phyloP scores from a whole-genome alignment of 495 filamentous ascomycete genomes.

The Bombardia bombarda region DNA sequence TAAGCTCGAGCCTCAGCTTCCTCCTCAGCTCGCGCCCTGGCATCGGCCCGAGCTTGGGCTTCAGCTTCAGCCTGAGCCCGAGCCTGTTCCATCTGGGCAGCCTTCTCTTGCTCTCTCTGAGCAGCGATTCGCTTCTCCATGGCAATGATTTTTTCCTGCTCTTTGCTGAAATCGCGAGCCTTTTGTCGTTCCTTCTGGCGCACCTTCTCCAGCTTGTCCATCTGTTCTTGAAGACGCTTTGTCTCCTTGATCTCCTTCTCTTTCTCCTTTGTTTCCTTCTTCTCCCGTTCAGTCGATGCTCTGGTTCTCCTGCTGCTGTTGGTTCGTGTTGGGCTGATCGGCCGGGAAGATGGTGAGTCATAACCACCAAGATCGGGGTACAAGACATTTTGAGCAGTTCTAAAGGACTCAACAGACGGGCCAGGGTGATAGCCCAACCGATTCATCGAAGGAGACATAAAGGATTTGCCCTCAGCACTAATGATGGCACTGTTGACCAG shows the following conservation, averaged over 20 bases:
- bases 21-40: not conserved
- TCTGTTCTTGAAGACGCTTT: constrained; percentile 37
- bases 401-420: constrained; percentile 32
- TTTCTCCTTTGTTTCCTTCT: constrained; percentile 53
- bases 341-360: constrained; percentile 15
- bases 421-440: constrained; percentile 25
- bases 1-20: constrained; percentile 8
- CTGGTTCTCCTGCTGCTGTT: constrained; percentile 55
- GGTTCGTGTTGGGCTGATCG: constrained; percentile 30
- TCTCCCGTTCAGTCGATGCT: constrained; percentile 65
- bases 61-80: constrained; percentile 4
- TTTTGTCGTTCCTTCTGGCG: constrained; percentile 55
- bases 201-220: constrained; percentile 47
- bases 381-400: constrained; percentile 24
- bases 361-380: constrained; percentile 40
- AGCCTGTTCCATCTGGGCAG: constrained; percentile 4
- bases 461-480: constrained; percentile 66
- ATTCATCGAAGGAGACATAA: constrained; percentile 36
- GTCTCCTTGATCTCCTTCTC: constrained; percentile 59
- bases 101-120: constrained; percentile 8
- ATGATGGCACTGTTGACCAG: constrained; percentile 73
- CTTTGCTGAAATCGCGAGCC: constrained; percentile 37
- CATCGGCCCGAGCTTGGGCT: constrained; percentile 2
- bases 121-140: constrained; percentile 39
- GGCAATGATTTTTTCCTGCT: constrained; percentile 39